Base-by-base conservation (phyloP, 805 yeast species). In the Cyberlindnera nakhonratchasimensis region DNA sequence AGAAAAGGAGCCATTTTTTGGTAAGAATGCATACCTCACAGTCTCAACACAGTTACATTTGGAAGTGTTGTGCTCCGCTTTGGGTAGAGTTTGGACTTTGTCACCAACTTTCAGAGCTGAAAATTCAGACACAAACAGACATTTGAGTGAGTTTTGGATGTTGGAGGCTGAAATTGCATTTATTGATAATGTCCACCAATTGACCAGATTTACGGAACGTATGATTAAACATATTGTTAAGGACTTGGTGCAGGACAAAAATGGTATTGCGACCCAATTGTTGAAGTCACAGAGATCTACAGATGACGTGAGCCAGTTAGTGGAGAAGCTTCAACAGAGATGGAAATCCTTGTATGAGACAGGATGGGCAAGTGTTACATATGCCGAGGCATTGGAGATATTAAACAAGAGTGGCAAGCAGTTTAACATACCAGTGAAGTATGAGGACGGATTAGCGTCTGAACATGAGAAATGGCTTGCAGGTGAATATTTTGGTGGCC, bases 91-190 rank as follows among this genome's bases (percentile, higher is more conserved):
- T 1, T 93, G 96, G 93, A 80, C 95, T 0, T 57, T 91, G 19
- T 72, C 89, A 0, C 99, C 99, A 2, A 87, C 96, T 44, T 93
- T 93, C 60, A 71, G 99, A 49, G 98, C 99, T 0, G 99, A 93
- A 57, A 75, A 75, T 38, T 84, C 95, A 43, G 90, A 88, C 57
- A 93, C 99, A 0, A 86, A 80, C 54, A 72, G 99, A 39, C 99
- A 93, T 61, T 64, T 93, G 45, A 77, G 91, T 45, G 99, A 93
- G 62, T 93, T 93, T 62, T 93, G 97, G 97, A 90, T 93, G 97
- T 64, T 93, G 3, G 99, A 93, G 62, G 95, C 89, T 0, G 99
- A 93, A 59, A 63, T 88, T 17, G 80, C 87, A 8, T 86, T 85
- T 61, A 64, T 84, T 2, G 69, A 71, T 5, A 62, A 69, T 12